These are phyloP conservation scores for Quercus cerris DNA, from an alignment of 306 rosid species.

Conservation along the genomic window DNA sequence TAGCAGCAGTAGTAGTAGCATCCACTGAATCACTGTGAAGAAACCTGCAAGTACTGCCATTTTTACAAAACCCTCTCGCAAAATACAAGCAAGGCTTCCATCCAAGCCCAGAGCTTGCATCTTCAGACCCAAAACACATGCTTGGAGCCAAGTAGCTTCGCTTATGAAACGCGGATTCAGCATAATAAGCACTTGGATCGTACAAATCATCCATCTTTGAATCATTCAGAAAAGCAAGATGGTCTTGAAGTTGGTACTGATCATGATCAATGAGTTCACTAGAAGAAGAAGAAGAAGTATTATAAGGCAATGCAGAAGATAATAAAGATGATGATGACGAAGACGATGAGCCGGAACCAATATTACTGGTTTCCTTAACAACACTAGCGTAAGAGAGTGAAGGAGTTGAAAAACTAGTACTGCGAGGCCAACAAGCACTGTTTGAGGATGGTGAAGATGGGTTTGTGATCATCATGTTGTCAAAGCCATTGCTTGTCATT, in stretches of 20 bases:
- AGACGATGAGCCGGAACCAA: slow-evolving; percentile 36
- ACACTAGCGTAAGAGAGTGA: slow-evolving; percentile 42
- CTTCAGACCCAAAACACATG: slow-evolving; percentile 63
- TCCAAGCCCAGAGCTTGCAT: slow-evolving; percentile 53
- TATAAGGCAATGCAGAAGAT: slow-evolving; percentile 25
- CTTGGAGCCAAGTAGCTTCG: slow-evolving; percentile 86
- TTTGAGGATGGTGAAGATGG: slow-evolving; percentile 55
- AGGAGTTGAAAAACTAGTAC: slow-evolving; percentile 48
- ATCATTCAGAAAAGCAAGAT: slow-evolving; percentile 72
- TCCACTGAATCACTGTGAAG: slow-evolving; percentile 71
- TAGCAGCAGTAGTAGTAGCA: slow-evolving; percentile 10
- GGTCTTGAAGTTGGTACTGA: slow-evolving; percentile 67
- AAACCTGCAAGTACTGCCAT: slow-evolving; percentile 81
- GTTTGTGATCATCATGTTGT: slow-evolving; percentile 33
- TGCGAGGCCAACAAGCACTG: slow-evolving; percentile 37
- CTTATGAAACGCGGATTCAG: slow-evolving; percentile 61
- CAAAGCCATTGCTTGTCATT: slow-evolving; percentile 38
- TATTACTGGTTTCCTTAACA: slow-evolving; percentile 22
- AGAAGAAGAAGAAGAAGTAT: not conserved
- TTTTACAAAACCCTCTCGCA: slow-evolving; percentile 91
- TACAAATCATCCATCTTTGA: slow-evolving; percentile 55
- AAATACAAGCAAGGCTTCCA: slow-evolving; percentile 82
- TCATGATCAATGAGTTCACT: slow-evolving; percentile 69
- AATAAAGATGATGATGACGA: not conserved
- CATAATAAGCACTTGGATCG: slow-evolving; percentile 57